Percentiles rank a stretch among this genome's conserved stretches.
Conservation (phyloP, 192 early-diverging fungal genomes). For the Umbelopsis isabellina region DNA sequence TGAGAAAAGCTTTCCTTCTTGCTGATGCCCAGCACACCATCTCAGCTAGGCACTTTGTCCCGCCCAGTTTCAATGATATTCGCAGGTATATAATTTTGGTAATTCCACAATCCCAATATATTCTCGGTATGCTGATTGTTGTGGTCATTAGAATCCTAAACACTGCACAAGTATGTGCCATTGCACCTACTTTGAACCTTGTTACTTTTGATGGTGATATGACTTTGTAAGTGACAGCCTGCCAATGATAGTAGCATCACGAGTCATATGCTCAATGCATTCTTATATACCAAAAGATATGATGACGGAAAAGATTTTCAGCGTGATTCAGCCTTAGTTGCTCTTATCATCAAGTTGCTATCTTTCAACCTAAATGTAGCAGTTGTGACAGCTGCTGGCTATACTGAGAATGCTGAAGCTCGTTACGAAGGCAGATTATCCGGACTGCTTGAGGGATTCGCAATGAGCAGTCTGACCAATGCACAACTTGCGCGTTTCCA, state of each 20-base stretch:
- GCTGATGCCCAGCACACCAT: constrained; percentile 72
- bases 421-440: constrained; percentile 79
- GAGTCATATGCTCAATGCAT: background rate
- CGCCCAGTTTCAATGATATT: constrained; percentile 93
- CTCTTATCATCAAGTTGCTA: constrained; percentile 71
- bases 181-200: constrained; percentile 68
- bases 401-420: constrained; percentile 63
- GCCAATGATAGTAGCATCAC: too few species aligned
- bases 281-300: background rate
- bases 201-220: constrained; percentile 96
- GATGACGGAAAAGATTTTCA: constrained; percentile 85
- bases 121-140: background rate
- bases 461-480: constrained; percentile 44
- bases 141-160: constrained; percentile 71
- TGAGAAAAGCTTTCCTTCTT: constrained; percentile 70
- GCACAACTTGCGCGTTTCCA: constrained; percentile 68
- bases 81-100: constrained; percentile 47
- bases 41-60: constrained; percentile 77
- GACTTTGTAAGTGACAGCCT: constrained; percentile 71
- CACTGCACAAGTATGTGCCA: constrained; percentile 80
- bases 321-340: constrained; percentile 64
- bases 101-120: background rate
- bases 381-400: constrained; percentile 92
- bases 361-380: constrained; percentile 69
- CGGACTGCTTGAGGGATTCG: constrained; percentile 74